Evolutionary conservation across 1,284 basidiomycete genomes (phyloP).

Genomic region (Rhodotorula sp.): DNA sequence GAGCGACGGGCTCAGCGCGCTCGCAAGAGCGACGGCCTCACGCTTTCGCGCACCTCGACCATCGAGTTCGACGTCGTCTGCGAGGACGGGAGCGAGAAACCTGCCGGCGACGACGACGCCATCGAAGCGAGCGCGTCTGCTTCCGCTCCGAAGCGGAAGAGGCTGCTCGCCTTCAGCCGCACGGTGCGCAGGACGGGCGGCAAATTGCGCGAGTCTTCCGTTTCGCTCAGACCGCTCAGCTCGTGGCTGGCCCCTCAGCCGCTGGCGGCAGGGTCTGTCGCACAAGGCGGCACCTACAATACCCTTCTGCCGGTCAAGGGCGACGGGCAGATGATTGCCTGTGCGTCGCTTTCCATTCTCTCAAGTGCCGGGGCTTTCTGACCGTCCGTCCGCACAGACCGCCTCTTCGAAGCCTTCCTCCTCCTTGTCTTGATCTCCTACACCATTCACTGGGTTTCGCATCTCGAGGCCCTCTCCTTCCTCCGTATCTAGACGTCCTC

Average conservation of each 20-base stretch:
- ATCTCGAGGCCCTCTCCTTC: not conserved
- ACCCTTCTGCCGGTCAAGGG: not conserved
- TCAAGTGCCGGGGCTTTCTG: not conserved
- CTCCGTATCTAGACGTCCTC: not conserved
- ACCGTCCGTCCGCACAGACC: not conserved
- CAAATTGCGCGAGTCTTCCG: slow-evolving; percentile 1
- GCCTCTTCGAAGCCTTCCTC: slow-evolving; percentile 6
- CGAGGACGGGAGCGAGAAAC: not conserved
- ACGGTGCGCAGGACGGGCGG: slow-evolving; percentile 17
- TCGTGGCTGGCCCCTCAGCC: slow-evolving; percentile 2
- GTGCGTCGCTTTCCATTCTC: not conserved
- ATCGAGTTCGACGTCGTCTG: slow-evolving; percentile 34
- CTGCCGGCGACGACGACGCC: not conserved
- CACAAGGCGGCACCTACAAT: no score
- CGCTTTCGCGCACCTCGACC: slow-evolving; percentile 20
- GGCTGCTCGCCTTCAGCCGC: slow-evolving; percentile 10
- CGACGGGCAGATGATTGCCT: no score
- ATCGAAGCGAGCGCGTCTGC: not conserved
- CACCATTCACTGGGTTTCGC: not conserved
- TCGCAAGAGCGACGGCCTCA: not conserved
- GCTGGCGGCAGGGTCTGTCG: no score
- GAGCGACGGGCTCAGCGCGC: not conserved
- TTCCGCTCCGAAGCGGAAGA: not conserved
- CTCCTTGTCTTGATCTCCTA: slow-evolving; percentile 17
- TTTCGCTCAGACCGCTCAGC: not conserved